A percentile compares a stretch with the other conserved stretches of the same genome.
These are phyloP conservation scores for Allium cepa DNA, from an alignment of 106 monocot genomes.

Conservation along the genomic window DNA sequence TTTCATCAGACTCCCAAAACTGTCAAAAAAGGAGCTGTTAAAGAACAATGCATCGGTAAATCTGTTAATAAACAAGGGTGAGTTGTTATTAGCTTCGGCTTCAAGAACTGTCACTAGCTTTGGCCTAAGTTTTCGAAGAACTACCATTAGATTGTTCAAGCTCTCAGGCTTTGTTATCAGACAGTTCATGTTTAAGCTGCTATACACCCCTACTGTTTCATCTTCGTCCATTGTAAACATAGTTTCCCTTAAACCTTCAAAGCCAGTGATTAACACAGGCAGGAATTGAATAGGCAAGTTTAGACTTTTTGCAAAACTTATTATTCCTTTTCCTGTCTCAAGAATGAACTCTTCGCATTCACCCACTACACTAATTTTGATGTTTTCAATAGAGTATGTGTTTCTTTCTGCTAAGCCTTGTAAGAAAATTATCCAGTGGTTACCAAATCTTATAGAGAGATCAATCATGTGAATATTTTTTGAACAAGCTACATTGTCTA, in stretches of 20 bases:
- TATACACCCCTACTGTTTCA: not conserved
- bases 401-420: slow-evolving; percentile 8
- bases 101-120: not conserved
- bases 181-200: not conserved
- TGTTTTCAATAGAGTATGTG: not conserved
- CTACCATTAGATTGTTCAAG: slow-evolving; percentile 7
- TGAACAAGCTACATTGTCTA: slow-evolving; percentile 6
- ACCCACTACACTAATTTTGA: slow-evolving; percentile 17
- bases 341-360: slow-evolving; percentile 1
- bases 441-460: slow-evolving; percentile 9
- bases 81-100: slow-evolving; percentile 8
- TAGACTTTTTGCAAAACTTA: slow-evolving; percentile 2
- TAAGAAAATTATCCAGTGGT: slow-evolving; percentile 6
- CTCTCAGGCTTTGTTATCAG: slow-evolving; percentile 4
- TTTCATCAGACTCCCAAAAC: slow-evolving; percentile 1
- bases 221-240: slow-evolving; percentile 10
- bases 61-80: slow-evolving; percentile 9
- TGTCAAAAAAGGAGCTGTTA: slow-evolving; percentile 7
- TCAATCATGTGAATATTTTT: slow-evolving; percentile 18
- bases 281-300: slow-evolving; percentile 4
- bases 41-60: slow-evolving; percentile 15
- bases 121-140: slow-evolving; percentile 9
- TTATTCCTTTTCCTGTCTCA: slow-evolving; percentile 2
- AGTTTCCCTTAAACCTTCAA: not conserved
- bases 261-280: not conserved